These are phyloP conservation scores for Hypoxylon intermedium DNA, from an alignment of 495 filamentous ascomycete genomes.

Conservation along the genomic window DNA sequence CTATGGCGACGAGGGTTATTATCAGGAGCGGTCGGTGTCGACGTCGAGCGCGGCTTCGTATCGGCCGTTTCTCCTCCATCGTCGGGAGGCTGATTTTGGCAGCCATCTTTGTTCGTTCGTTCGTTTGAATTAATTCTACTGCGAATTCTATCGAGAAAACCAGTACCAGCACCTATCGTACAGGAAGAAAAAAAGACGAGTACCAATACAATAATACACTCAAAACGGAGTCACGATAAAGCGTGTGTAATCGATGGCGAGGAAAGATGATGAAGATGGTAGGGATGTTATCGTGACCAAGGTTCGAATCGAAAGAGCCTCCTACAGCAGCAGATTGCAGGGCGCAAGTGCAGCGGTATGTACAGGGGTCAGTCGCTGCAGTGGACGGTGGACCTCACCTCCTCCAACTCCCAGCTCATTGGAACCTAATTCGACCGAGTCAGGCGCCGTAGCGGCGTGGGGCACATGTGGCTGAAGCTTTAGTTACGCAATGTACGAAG, in stretches of 20 bases:
- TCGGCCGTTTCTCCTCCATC: slow-evolving; percentile 45
- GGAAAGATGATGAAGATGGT: slow-evolving; percentile 3
- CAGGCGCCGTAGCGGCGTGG: slow-evolving; percentile 15
- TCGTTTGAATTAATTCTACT: neutral
- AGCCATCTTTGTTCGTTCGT: slow-evolving; percentile 30
- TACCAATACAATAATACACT: slow-evolving; percentile 5
- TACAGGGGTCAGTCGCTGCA: slow-evolving; percentile 2
- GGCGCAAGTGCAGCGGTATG: slow-evolving; percentile 13
- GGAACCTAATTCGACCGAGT: neutral
- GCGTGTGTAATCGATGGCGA: neutral
- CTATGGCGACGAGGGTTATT: slow-evolving; percentile 34
- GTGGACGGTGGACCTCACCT: neutral
- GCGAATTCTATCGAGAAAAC: neutral
- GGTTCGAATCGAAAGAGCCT: slow-evolving; percentile 24
- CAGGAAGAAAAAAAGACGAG: neutral
- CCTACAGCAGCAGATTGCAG: slow-evolving; percentile 19
- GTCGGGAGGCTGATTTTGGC: slow-evolving; percentile 38
- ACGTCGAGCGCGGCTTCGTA: slow-evolving; percentile 35
- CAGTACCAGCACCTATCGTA: slow-evolving; percentile 9
- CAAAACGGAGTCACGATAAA: no score
- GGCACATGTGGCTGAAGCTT: slow-evolving; percentile 16
- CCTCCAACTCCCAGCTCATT: no score
- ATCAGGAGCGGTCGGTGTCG: slow-evolving; percentile 39
- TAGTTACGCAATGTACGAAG: neutral
- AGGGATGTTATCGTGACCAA: slow-evolving; percentile 21